phyloP scores from a whole-genome alignment of 768 basidiomycete genomes.

The Tylopilus cervinicoccineus region DNA sequence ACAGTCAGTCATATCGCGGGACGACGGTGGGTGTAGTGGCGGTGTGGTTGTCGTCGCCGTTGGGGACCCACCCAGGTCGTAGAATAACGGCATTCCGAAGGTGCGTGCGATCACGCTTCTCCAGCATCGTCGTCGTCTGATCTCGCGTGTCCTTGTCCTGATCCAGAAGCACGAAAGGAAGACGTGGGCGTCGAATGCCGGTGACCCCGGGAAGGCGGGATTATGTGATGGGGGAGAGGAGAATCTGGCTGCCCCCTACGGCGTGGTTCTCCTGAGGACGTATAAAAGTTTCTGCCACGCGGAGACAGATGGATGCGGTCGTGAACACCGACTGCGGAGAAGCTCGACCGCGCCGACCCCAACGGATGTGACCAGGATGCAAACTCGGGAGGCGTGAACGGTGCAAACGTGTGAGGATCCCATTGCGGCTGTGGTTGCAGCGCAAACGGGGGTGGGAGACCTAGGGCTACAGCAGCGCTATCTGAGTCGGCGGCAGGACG shows the following conservation, averaged over 20 bases:
- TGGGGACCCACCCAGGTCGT: not conserved
- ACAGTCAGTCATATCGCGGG: slow-evolving; percentile 20
- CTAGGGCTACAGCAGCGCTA: slow-evolving; percentile 9
- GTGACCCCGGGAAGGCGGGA: slow-evolving; percentile 15
- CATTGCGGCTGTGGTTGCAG: slow-evolving; percentile 67
- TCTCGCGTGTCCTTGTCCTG: slow-evolving; percentile 13
- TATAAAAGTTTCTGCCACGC: slow-evolving; percentile 11
- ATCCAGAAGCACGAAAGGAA: slow-evolving; percentile 11
- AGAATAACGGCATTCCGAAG: slow-evolving; percentile 18
- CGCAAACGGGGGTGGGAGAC: slow-evolving; percentile 54
- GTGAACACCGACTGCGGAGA: slow-evolving; percentile 12
- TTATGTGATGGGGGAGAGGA: slow-evolving; percentile 15
- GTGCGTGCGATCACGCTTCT: slow-evolving; percentile 15
- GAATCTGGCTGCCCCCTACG: slow-evolving; percentile 12
- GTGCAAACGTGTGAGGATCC: slow-evolving; percentile 43
- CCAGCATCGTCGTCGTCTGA: slow-evolving; percentile 18
- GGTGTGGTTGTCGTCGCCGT: not conserved
- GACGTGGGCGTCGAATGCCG: slow-evolving; percentile 12
- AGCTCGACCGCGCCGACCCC: slow-evolving; percentile 25
- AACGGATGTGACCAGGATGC: slow-evolving; percentile 31
- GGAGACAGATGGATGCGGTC: slow-evolving; percentile 14
- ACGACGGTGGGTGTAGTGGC: not conserved
- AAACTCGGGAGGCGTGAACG: slow-evolving; percentile 37
- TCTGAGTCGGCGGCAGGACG: slow-evolving; percentile 15
- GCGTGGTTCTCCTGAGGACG: slow-evolving; percentile 14